A percentile compares a stretch with the other conserved stretches of the same genome.
phyloP scores from a whole-genome alignment of 73 alveolate genomes.

The Paramecium sonneborni region DNA sequence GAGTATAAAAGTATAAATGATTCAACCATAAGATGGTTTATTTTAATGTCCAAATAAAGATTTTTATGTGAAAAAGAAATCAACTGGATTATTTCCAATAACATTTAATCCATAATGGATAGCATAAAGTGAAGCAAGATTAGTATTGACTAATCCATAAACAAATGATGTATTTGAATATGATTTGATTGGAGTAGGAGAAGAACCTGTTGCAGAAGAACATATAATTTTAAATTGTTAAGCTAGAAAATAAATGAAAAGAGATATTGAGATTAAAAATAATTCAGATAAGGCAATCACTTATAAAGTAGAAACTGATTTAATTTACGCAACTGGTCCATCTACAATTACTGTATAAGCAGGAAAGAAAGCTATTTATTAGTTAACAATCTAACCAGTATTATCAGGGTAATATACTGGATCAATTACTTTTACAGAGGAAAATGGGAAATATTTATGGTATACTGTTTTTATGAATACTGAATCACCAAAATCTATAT shows the following conservation, averaged over 20 bases:
- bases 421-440: constrained; percentile 92
- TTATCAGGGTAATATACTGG: constrained; percentile 96
- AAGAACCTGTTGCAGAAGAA: constrained; percentile 98
- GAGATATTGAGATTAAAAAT: constrained; percentile 85
- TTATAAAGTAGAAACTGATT: constrained; percentile 95
- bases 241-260: constrained; percentile 88
- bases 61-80: constrained; percentile 80
- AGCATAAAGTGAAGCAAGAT: constrained; percentile 81
- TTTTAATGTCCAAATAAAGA: constrained; percentile 67
- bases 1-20: constrained; percentile 88
- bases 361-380: constrained; percentile 58
- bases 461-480: constrained; percentile 77
- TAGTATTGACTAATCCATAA: constrained; percentile 81
- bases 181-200: constrained; percentile 95
- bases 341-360: constrained; percentile 63
- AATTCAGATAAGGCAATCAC: constrained; percentile 81
- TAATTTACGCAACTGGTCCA: constrained; percentile 93
- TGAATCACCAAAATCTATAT: constrained; percentile 92
- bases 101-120: constrained; percentile 94
- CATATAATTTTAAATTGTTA: constrained; percentile 91
- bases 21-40: constrained; percentile 72
- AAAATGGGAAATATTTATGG: constrained; percentile 93
- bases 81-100: constrained; percentile 82
- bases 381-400: constrained; percentile 84
- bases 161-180: constrained; percentile 95